phyloP scores from a whole-genome alignment of 345 rosid genomes.

The Gossypium mustelinum region DNA sequence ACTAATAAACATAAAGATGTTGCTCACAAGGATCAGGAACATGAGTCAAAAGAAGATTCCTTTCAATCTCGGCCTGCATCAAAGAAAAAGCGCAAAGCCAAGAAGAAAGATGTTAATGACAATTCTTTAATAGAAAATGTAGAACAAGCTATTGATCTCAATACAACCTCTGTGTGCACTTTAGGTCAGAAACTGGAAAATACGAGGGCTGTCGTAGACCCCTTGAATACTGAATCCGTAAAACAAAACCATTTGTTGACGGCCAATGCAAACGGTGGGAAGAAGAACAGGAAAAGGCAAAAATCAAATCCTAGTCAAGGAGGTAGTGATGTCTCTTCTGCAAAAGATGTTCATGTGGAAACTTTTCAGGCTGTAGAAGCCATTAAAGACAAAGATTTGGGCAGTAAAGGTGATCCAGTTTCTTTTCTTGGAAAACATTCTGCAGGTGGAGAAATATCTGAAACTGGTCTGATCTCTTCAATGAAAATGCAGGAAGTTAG shows the following conservation, averaged over 20 bases:
- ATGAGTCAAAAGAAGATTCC: no score
- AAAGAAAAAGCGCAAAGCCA: no score
- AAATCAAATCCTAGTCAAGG: slow-evolving; percentile 23
- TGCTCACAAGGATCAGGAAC: no score
- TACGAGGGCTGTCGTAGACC: no score
- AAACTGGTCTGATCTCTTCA: slow-evolving; percentile 22
- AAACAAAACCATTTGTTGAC: neutral
- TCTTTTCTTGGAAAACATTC: slow-evolving; percentile 5
- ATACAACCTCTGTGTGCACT: no score
- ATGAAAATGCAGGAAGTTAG: slow-evolving; percentile 29
- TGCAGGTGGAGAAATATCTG: slow-evolving; percentile 13
- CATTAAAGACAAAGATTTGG: slow-evolving; percentile 15
- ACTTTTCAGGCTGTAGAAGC: slow-evolving; percentile 11
- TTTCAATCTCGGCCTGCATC: no score
- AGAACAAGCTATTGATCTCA: no score
- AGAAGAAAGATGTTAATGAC: no score
- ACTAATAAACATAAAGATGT: no score
- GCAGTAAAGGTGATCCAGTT: slow-evolving; percentile 19
- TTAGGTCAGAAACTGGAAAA: no score
- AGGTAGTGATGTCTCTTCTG: slow-evolving; percentile 12
- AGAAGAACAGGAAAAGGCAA: slow-evolving; percentile 32
- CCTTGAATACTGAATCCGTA: neutral
- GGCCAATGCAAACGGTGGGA: slow-evolving; percentile 15
- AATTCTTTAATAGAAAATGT: no score
- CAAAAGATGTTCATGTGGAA: slow-evolving; percentile 18